phyloP scores from a whole-genome alignment of 768 basidiomycete species.

The Leccinum fibrillosum region DNA sequence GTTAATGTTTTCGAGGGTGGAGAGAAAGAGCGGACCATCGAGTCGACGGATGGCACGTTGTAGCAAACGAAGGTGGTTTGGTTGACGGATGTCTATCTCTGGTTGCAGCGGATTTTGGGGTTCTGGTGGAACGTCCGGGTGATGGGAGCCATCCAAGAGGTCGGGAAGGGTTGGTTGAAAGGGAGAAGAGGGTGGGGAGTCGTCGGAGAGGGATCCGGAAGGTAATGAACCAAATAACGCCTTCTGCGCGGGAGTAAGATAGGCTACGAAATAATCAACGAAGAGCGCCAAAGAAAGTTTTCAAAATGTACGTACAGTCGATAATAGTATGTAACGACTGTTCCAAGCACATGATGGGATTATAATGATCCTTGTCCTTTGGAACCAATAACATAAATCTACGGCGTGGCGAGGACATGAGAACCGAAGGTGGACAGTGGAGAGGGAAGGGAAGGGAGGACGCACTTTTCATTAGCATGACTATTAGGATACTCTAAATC shows the following conservation, averaged over 20 bases:
- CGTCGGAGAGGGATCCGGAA: slow-evolving; percentile 29
- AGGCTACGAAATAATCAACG: slow-evolving; percentile 41
- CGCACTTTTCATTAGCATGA: slow-evolving; percentile 64
- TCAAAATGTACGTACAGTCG: slow-evolving; percentile 51
- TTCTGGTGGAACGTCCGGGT: slow-evolving; percentile 28
- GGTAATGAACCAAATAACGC: slow-evolving; percentile 67
- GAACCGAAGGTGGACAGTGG: not conserved
- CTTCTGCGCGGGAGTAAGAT: slow-evolving; percentile 65
- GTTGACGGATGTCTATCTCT: slow-evolving; percentile 15
- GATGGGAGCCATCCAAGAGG: slow-evolving; percentile 30
- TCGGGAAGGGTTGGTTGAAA: slow-evolving; percentile 32
- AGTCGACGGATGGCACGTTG: slow-evolving; percentile 66
- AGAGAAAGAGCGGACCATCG: slow-evolving; percentile 71
- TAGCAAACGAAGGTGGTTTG: slow-evolving; percentile 53
- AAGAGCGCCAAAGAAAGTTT: not conserved
- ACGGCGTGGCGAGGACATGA: not conserved
- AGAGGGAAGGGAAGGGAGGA: not conserved
- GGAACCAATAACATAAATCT: slow-evolving; percentile 79
- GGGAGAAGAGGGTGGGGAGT: slow-evolving; percentile 34
- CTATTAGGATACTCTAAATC: slow-evolving; percentile 80
- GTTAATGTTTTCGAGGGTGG: slow-evolving; percentile 62
- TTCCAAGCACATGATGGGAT: slow-evolving; percentile 79
- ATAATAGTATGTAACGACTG: slow-evolving; percentile 68
- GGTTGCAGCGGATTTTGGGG: slow-evolving; percentile 19
- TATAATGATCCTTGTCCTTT: slow-evolving; percentile 84